Evolutionary conservation across 305 asterid genomes (phyloP).

Genomic region (Fraxinus albicans): DNA sequence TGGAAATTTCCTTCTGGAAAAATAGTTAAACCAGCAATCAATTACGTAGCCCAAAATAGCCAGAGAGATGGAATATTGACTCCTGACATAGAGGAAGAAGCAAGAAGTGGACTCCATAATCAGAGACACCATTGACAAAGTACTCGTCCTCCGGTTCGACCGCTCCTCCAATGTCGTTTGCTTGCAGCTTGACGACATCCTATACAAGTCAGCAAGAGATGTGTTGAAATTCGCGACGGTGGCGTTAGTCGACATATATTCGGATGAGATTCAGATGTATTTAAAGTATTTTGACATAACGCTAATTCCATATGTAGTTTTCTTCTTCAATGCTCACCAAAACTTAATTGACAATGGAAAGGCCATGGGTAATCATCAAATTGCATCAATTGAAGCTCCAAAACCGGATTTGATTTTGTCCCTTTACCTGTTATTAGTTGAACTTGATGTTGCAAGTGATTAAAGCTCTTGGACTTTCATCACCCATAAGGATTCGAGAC

Average conservation of each 20-base stretch:
- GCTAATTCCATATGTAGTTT: constrained; percentile 68
- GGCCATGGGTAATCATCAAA: too few species aligned
- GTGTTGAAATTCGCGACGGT: constrained; percentile 76
- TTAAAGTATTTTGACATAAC: constrained; percentile 78
- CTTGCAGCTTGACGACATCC: constrained; percentile 86
- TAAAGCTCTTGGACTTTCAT: too few species aligned
- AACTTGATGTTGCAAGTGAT: too few species aligned
- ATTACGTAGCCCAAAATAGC: background rate
- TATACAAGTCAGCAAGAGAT: constrained; percentile 72
- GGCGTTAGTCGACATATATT: constrained; percentile 75
- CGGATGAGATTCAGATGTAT: constrained; percentile 76
- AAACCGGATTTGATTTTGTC: too few species aligned
- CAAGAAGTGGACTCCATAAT: constrained; percentile 65
- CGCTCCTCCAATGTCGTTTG: constrained; percentile 62
- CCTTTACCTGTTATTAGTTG: too few species aligned
- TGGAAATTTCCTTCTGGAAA: background rate
- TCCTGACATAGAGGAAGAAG: constrained; percentile 62
- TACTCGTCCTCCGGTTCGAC: constrained; percentile 91
- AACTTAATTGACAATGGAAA: too few species aligned
- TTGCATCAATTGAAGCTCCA: too few species aligned
- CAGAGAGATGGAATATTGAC: constrained; percentile 57
- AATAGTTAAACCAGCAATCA: background rate
- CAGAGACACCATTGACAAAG: constrained; percentile 84
- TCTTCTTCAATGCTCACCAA: constrained; percentile 96
- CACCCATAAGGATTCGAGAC: too few species aligned